Evolutionary conservation across 495 filamentous ascomycete species (phyloP), one percentile per base, ranked within the genome.

Genomic region (Thermochaetoides thermophila): DNA sequence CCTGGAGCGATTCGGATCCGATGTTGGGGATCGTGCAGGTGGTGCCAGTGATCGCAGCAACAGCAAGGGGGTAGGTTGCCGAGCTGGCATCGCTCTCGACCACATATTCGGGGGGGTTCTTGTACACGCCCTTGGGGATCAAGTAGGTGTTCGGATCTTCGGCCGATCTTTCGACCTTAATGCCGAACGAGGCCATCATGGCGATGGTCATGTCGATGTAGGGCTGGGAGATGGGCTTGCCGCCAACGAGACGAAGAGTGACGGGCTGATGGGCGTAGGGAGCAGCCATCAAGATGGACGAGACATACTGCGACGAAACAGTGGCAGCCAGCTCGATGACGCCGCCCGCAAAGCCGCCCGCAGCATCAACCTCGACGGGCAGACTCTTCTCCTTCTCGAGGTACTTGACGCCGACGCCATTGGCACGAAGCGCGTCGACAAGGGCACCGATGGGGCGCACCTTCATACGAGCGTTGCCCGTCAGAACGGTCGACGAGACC

Each of bases 161-260:
- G 11, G 58, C 37, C 3, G 60, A 60, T 30, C 53, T 51, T 34
- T 70, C 58, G 21, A 95, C 87, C 21, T 77, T 53, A 32, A 96
- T 74, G 24, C 89, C 89, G 48, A 99, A 99, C 4, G 76, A 71
- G 20, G 76, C 69, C 89, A 99, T 99, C 86, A 99, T 96, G 13
- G 84, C 71, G 10, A 83, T 86, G 11, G 89, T 99, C 86, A 99
- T 95, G 45, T 96, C 85, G 50, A 96, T 96, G 49, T 99, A 99
- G 11, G 78, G 78, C 53, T 95, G 84, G 1, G 87, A 95, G 40
- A 96, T 94, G 3, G 87, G 86, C 59, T 91, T 93, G 34, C 85
- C 89, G 25, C 87, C 87, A 25, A 94, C 78, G 28, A 99, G 63
- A 7, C 75, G 77, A 40, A 99, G 61, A 5, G 84, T 94, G 17